Evolutionary conservation across 176 grass and related monocot genomes (phyloP).

Genomic region (Avena atlantica): DNA sequence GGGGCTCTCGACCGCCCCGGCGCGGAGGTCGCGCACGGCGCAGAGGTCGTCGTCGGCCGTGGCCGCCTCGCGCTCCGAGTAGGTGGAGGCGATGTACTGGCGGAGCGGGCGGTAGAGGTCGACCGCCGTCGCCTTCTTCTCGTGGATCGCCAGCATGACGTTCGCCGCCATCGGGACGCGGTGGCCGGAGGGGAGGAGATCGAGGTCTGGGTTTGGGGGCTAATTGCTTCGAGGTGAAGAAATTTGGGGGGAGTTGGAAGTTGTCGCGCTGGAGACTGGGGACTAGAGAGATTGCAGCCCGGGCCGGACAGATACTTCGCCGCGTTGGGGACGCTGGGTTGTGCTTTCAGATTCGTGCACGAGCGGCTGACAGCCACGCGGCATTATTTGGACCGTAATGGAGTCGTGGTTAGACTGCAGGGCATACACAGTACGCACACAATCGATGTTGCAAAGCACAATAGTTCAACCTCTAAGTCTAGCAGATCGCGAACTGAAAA

Average conservation of each 20-base stretch:
- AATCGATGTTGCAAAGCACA: too few species aligned
- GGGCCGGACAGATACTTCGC: constrained; percentile 7
- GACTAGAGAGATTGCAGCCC: background rate
- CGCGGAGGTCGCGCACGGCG: constrained; percentile 75
- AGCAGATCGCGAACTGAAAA: too few species aligned
- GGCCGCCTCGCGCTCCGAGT: constrained; percentile 92
- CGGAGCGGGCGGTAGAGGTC: constrained; percentile 94
- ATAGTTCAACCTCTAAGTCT: too few species aligned
- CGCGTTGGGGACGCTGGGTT: constrained; percentile 32
- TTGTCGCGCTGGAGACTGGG: constrained; percentile 24
- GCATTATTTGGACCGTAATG: too few species aligned
- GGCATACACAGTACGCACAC: too few species aligned
- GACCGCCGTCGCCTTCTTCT: constrained; percentile 75
- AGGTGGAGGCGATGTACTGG: constrained; percentile 74
- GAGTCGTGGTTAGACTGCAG: too few species aligned
- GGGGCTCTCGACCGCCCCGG: constrained; percentile 60
- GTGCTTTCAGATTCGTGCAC: constrained; percentile 42
- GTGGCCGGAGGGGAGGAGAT: constrained; percentile 24
- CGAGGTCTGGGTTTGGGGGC: constrained; percentile 9
- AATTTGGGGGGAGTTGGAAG: constrained; percentile 33
- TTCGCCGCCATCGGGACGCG: constrained; percentile 57
- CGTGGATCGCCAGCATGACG: constrained; percentile 98
- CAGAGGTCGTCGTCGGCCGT: constrained; percentile 80
- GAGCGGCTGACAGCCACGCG: too few species aligned
- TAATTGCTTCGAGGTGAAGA: constrained; percentile 40